Percentiles rank a stretch among this genome's conserved stretches.
Evolutionary conservation across 768 basidiomycete species (phyloP).

Genomic region (Boletus coccyginus): DNA sequence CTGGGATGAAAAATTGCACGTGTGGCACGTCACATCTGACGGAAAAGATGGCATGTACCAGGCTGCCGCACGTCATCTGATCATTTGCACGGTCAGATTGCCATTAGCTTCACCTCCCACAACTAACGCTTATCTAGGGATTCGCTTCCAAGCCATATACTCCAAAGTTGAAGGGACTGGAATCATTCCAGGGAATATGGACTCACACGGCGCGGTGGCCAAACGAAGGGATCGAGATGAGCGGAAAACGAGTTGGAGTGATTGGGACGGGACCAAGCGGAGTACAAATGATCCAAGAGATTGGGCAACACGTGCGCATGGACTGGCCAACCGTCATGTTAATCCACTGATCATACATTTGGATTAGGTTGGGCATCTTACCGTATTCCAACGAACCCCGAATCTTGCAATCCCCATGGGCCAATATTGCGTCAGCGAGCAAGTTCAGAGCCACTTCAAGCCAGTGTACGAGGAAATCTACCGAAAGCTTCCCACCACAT

Average conservation of each 20-base stretch:
- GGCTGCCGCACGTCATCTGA: constrained; percentile 8
- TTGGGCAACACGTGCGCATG: constrained; percentile 9
- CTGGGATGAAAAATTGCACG: constrained; percentile 12
- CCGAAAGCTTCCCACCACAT: constrained; percentile 2
- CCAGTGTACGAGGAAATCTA: constrained; percentile 6
- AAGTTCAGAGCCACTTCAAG: constrained; percentile 12
- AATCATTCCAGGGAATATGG: constrained; percentile 8
- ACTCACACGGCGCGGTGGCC: constrained; percentile 14
- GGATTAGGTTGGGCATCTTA: constrained; percentile 5
- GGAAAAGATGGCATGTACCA: constrained; percentile 11
- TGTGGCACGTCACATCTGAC: constrained; percentile 3
- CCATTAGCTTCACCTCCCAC: background rate
- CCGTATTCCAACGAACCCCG: constrained; percentile 17
- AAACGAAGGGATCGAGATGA: constrained; percentile 13
- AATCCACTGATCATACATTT: background rate
- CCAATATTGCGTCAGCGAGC: constrained; percentile 7
- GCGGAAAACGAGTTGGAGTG: constrained; percentile 11
- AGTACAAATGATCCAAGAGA: constrained; percentile 13
- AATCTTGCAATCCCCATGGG: constrained; percentile 13
- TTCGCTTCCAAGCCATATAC: constrained; percentile 8
- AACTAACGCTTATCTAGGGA: constrained; percentile 1
- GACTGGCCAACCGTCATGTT: background rate
- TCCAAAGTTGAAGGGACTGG: constrained; percentile 10
- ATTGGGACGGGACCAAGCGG: constrained; percentile 18
- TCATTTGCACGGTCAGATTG: constrained; percentile 11